These are phyloP conservation scores for Microsporum audouinii DNA, from an alignment of 2,329 filamentous ascomycete genomes.

Conservation along the genomic window DNA sequence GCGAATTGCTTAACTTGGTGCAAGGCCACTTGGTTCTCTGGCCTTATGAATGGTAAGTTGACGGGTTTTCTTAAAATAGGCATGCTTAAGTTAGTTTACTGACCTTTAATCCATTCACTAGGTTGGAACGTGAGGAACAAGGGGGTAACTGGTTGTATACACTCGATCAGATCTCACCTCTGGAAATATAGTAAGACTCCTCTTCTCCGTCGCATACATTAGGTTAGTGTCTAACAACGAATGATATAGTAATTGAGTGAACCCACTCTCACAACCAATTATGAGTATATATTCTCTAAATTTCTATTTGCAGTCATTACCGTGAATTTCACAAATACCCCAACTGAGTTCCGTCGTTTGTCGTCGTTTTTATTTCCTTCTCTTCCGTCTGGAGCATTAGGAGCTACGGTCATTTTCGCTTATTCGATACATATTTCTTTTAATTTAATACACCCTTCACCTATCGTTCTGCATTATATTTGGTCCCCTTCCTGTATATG, in stretches of 20 bases:
- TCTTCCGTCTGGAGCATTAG: background rate
- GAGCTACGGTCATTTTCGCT: background rate
- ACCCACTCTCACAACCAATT: background rate
- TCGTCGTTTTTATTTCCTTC: background rate
- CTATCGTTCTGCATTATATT: background rate
- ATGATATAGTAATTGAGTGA: slow-evolving; percentile 9
- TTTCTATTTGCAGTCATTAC: background rate
- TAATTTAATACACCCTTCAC: background rate
- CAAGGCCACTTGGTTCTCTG: slow-evolving; percentile 86
- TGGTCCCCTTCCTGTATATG: background rate
- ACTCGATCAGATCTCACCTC: slow-evolving; percentile 85
- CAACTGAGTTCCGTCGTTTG: background rate
- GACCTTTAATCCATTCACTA: slow-evolving; percentile 18
- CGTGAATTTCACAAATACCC: background rate
- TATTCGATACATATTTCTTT: background rate
- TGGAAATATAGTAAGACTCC: slow-evolving; percentile 68
- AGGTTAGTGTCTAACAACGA: background rate
- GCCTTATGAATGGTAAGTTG: slow-evolving; percentile 73
- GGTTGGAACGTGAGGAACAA: slow-evolving; percentile 76
- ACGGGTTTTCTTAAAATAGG: background rate
- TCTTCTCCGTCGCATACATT: background rate
- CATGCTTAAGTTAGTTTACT: background rate
- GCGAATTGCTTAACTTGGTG: slow-evolving; percentile 66
- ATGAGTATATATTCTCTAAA: background rate
- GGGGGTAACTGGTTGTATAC: slow-evolving; percentile 96